Evolutionary conservation across 495 filamentous ascomycete species (phyloP).

Genomic region (Evansstolkia leycettana): DNA sequence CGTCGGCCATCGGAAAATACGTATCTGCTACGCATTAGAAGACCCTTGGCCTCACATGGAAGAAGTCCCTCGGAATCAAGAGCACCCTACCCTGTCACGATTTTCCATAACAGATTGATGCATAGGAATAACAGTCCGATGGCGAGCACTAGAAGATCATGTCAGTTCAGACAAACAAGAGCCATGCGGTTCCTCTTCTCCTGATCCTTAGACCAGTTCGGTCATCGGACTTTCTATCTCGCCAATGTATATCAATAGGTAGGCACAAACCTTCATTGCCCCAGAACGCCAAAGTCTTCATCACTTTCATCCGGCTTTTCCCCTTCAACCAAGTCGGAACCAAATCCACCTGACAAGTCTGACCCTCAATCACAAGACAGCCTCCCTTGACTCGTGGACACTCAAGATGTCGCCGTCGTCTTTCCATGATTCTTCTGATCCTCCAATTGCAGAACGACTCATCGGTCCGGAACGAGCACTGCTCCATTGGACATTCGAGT

Average conservation of each 20-base stretch:
- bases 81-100: background rate
- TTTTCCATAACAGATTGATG: slow-evolving; percentile 3
- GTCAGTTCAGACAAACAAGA: background rate
- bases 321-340: slow-evolving; percentile 23
- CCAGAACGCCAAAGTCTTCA: slow-evolving; percentile 3
- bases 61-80: too few species aligned
- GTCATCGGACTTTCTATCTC: too few species aligned
- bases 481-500: slow-evolving; percentile 35
- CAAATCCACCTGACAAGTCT: slow-evolving; percentile 21
- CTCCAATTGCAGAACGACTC: slow-evolving; percentile 30
- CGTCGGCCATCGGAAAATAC: too few species aligned
- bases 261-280: slow-evolving; percentile 21
- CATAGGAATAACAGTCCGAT: slow-evolving; percentile 1
- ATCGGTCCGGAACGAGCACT: slow-evolving; percentile 34
- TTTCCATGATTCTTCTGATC: slow-evolving; percentile 30
- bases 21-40: background rate
- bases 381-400: slow-evolving; percentile 18
- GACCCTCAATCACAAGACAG: slow-evolving; percentile 24
- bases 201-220: too few species aligned
- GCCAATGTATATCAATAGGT: too few species aligned
- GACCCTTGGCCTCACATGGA: too few species aligned
- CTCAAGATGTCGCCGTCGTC: slow-evolving; percentile 29
- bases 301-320: slow-evolving; percentile 4
- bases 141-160: background rate
- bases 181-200: too few species aligned